Evolutionary conservation across 2,329 filamentous ascomycete species (phyloP).

Genomic region (Fusarium sp.): DNA sequence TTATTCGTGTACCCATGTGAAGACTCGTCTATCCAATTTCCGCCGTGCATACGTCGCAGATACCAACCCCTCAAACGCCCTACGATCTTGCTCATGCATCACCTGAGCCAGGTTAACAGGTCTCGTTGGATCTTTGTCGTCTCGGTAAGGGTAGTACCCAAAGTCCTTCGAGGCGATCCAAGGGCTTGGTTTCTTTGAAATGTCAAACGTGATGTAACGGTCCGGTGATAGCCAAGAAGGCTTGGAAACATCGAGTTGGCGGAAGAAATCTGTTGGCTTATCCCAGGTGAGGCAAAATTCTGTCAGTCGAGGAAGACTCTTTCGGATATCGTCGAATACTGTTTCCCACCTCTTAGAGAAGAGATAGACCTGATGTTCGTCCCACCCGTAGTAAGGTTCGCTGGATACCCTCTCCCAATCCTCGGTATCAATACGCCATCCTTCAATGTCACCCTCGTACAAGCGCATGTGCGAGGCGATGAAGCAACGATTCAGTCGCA

Average conservation of each 20-base stretch:
- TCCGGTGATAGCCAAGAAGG: neutral
- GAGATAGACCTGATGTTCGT: neutral
- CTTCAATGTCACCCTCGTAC: neutral
- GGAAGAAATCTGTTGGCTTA: neutral
- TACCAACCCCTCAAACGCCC: neutral
- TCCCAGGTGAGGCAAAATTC: slow-evolving; percentile 27
- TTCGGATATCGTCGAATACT: slow-evolving; percentile 35
- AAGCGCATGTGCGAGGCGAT: slow-evolving; percentile 22
- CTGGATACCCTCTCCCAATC: slow-evolving; percentile 26
- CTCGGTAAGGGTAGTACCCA: neutral
- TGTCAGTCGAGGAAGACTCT: slow-evolving; percentile 18
- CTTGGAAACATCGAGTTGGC: neutral
- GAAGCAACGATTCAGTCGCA: slow-evolving; percentile 18
- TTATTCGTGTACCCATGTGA: neutral
- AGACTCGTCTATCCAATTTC: neutral
- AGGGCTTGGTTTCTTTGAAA: neutral
- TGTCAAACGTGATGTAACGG: neutral
- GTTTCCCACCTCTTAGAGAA: slow-evolving; percentile 36
- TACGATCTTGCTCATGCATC: neutral
- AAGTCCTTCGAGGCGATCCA: neutral
- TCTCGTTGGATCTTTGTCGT: neutral
- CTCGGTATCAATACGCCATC: slow-evolving; percentile 5
- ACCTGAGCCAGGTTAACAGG: neutral
- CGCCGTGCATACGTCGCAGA: neutral
- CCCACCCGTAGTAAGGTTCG: neutral